phyloP scores from a whole-genome alignment of 179 eudicot genomes.

The Beta lomatogona region DNA sequence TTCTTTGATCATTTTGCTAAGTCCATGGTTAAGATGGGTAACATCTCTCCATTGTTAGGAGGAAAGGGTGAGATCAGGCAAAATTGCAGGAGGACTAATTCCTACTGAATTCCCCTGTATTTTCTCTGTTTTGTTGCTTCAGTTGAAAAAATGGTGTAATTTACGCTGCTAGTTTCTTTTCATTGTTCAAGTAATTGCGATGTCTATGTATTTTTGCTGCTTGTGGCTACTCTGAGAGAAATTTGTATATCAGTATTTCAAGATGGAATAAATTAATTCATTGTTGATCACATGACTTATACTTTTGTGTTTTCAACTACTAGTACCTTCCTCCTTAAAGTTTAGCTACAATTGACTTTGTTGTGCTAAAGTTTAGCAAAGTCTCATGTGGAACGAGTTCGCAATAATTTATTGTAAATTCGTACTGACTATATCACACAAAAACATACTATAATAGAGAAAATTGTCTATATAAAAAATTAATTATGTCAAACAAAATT shows the following conservation, averaged over 20 bases:
- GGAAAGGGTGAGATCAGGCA: conserved; percentile 66
- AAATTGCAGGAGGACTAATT: conserved; percentile 61
- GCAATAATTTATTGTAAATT: too few species aligned
- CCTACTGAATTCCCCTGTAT: conserved; percentile 19
- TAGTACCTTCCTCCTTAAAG: too few species aligned
- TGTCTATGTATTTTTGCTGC: background rate
- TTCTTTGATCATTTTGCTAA: conserved; percentile 78
- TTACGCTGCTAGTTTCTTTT: background rate
- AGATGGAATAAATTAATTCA: background rate
- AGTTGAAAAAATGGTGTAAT: background rate
- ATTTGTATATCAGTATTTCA: background rate
- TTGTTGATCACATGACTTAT: background rate
- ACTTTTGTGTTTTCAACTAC: background rate
- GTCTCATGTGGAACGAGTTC: too few species aligned
- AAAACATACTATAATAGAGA: too few species aligned
- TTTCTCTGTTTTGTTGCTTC: conserved; percentile 17
- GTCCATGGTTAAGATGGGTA: conserved; percentile 88
- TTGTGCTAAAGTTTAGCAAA: too few species aligned
- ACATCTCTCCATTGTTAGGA: conserved; percentile 67
- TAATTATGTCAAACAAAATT: too few species aligned
- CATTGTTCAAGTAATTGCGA: background rate
- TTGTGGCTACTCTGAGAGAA: background rate
- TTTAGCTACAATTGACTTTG: too few species aligned
- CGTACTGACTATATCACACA: too few species aligned
- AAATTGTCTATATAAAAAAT: too few species aligned